A percentile compares a stretch with the other conserved stretches of the same genome.
Conservation (phyloP, 441 rosid species). For the Populus trichocarpa region DNA sequence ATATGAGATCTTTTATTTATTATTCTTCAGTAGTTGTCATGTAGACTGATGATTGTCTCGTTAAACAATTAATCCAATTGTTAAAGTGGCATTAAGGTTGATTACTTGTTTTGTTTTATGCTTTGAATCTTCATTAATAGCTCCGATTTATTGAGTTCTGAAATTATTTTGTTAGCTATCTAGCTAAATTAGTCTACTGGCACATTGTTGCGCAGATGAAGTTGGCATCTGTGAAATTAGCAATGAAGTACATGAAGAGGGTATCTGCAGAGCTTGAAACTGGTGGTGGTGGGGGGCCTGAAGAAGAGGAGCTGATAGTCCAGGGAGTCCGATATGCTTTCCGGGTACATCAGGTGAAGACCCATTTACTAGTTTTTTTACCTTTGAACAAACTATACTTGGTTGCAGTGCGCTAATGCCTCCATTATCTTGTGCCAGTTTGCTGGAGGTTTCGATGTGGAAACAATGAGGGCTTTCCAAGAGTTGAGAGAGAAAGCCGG, state of each 20-base stretch:
- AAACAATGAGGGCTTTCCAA: conserved; percentile 90
- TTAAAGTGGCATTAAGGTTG: too few species aligned
- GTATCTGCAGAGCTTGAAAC: conserved; percentile 83
- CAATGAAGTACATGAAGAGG: conserved; percentile 95
- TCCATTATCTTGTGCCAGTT: conserved; percentile 38
- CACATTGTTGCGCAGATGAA: conserved; percentile 54
- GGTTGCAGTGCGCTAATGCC: background rate
- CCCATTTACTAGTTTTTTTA: background rate
- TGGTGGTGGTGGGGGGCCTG: conserved; percentile 51
- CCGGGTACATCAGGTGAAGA: conserved; percentile 93
- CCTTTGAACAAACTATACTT: background rate
- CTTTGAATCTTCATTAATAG: background rate
- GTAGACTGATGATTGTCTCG: background rate
- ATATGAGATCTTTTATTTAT: background rate
- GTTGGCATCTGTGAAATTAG: conserved; percentile 82
- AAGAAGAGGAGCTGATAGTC: conserved; percentile 90
- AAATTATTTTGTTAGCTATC: background rate
- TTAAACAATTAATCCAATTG: too few species aligned
- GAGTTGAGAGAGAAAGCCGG: conserved; percentile 90
- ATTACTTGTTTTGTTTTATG: too few species aligned
- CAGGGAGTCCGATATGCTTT: conserved; percentile 92
- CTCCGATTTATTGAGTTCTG: background rate
- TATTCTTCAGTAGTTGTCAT: background rate
- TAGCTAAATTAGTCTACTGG: background rate
- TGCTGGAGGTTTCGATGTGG: conserved; percentile 95